Conservation (phyloP, 2,329 filamentous ascomycete species). For the Neopestalotiopsis sp. region DNA sequence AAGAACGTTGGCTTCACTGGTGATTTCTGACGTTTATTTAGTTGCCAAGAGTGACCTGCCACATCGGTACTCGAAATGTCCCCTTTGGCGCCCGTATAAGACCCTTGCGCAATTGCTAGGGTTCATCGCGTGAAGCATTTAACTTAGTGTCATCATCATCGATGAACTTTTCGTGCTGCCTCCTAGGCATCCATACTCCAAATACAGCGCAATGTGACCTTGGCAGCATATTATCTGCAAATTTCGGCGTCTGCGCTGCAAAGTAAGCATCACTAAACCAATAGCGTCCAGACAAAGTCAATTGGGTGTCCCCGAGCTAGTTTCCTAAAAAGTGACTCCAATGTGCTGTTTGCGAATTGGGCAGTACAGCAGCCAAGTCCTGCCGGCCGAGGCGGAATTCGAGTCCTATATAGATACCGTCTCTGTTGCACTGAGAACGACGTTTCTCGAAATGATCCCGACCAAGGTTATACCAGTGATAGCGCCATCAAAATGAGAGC, state of each 20-base stretch:
- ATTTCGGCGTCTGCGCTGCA: neutral
- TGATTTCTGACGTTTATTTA: neutral
- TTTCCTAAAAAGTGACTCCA: neutral
- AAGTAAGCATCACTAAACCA: neutral
- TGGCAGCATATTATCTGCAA: slow-evolving; percentile 1
- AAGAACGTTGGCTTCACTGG: neutral
- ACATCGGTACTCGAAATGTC: slow-evolving; percentile 1
- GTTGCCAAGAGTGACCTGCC: slow-evolving; percentile 7
- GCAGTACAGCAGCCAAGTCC: neutral
- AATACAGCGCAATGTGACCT: neutral
- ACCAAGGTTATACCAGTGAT: neutral
- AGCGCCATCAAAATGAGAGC: neutral
- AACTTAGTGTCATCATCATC: neutral
- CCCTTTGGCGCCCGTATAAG: neutral
- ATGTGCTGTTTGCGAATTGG: neutral
- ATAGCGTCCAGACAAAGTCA: neutral
- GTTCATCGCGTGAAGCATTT: neutral
- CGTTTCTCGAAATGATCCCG: neutral
- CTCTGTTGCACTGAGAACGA: neutral
- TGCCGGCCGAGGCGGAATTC: neutral
- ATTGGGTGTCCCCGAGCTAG: neutral
- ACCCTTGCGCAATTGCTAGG: neutral
- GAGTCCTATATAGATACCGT: neutral
- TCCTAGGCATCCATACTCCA: neutral
- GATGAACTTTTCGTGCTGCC: neutral